Percentiles rank a stretch among this genome's conserved stretches.
Conservation (phyloP, 345 rosid species). For the Citrus australasica region DNA sequence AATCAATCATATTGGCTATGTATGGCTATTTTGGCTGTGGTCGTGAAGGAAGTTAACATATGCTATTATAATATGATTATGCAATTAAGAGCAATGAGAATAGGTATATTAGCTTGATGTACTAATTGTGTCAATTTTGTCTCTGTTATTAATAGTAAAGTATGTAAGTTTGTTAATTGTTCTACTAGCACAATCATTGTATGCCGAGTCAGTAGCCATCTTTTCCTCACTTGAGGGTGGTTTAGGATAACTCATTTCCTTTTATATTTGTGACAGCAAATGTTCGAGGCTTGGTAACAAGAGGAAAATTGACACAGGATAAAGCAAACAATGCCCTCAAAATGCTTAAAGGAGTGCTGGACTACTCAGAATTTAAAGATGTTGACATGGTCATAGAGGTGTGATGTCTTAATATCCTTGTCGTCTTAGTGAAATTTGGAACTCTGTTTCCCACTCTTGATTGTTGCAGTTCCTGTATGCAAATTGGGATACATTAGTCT, state of each 20-base stretch:
- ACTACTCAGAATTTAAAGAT: slow-evolving; percentile 78
- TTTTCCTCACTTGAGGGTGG: neutral
- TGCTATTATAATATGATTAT: neutral
- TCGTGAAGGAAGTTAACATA: neutral
- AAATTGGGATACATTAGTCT: neutral
- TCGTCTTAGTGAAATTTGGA: neutral
- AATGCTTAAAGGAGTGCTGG: slow-evolving; percentile 74
- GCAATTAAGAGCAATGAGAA: neutral
- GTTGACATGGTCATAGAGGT: slow-evolving; percentile 99
- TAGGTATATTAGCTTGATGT: neutral
- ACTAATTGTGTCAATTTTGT: neutral
- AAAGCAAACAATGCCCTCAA: slow-evolving; percentile 74
- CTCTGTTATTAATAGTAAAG: neutral
- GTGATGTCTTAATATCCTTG: slow-evolving; percentile 6
- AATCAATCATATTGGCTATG: neutral
- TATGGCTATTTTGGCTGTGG: neutral
- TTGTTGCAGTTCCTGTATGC: neutral
- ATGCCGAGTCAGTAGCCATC: neutral
- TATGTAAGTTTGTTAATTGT: neutral
- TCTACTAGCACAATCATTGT: neutral
- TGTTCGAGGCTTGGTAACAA: slow-evolving; percentile 61
- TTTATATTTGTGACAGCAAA: slow-evolving; percentile 50
- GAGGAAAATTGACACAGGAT: slow-evolving; percentile 61
- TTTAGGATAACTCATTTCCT: neutral
- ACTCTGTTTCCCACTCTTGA: neutral